Conservation (phyloP, 192 early-diverging fungal genomes). For the Entophlyctis luteolus region DNA sequence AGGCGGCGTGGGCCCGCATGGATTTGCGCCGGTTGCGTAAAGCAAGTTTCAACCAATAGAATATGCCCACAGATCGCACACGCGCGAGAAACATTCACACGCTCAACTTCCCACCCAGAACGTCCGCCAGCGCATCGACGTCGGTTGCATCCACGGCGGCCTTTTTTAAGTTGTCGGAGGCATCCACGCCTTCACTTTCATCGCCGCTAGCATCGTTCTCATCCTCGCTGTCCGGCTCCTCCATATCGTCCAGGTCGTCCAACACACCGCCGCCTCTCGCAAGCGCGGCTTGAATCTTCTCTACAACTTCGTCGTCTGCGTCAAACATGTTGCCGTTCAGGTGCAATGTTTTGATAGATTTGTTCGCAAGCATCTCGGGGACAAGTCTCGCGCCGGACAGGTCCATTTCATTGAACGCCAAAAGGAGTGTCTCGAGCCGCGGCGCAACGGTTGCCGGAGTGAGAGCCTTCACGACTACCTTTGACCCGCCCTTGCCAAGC, state of each 20-base stretch:
- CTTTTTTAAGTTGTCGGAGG: background rate
- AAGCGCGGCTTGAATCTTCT: slow-evolving; percentile 67
- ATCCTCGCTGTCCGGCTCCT: slow-evolving; percentile 56
- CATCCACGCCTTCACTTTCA: slow-evolving; percentile 33
- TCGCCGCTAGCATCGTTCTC: slow-evolving; percentile 36
- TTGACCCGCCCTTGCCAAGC: slow-evolving; percentile 68
- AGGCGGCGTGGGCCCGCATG: no score
- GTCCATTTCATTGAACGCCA: slow-evolving; percentile 90
- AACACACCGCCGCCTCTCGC: slow-evolving; percentile 72
- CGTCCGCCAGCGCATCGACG: slow-evolving; percentile 27
- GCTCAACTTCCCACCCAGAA: background rate
- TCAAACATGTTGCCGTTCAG: slow-evolving; percentile 92
- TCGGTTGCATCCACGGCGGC: slow-evolving; percentile 2
- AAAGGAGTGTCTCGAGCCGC: slow-evolving; percentile 56
- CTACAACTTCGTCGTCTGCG: slow-evolving; percentile 73
- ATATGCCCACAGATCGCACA: no score
- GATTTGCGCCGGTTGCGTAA: no score
- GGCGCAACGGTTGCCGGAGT: slow-evolving; percentile 43
- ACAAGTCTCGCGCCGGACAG: slow-evolving; percentile 64
- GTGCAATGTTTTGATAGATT: slow-evolving; percentile 67
- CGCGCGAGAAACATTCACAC: no score
- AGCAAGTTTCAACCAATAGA: no score
- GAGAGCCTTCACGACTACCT: slow-evolving; percentile 63
- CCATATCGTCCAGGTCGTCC: slow-evolving; percentile 95
- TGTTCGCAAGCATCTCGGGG: slow-evolving; percentile 59